phyloP scores from a whole-genome alignment of 2,329 filamentous ascomycete genomes.

The Colletotrichum musae region DNA sequence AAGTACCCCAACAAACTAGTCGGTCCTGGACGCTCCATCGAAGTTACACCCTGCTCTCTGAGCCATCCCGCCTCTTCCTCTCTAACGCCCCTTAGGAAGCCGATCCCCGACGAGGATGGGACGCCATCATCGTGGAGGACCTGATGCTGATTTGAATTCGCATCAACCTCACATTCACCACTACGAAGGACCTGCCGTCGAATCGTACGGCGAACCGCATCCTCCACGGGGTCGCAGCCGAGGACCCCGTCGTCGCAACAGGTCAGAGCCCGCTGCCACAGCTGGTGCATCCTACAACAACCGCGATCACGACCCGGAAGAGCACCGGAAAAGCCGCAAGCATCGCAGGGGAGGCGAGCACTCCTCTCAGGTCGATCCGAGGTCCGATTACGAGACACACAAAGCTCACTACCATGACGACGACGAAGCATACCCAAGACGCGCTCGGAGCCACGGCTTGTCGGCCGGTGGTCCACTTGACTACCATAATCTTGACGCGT shows the following conservation, averaged over 20 bases:
- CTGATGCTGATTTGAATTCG: too few species aligned
- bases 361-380: constrained; percentile 4
- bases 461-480: constrained; percentile 6
- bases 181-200: constrained; percentile 2
- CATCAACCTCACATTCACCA: too few species aligned
- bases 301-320: constrained; percentile 9
- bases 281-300: background rate
- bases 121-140: too few species aligned
- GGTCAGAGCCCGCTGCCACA: constrained; percentile 27
- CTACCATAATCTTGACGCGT: constrained; percentile 16
- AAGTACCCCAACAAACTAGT: too few species aligned
- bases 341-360: constrained; percentile 14
- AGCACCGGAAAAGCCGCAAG: constrained; percentile 13
- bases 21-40: too few species aligned
- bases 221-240: constrained; percentile 31
- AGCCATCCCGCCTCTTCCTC: too few species aligned
- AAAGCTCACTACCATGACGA: constrained; percentile 19
- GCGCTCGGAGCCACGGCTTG: constrained; percentile 26
- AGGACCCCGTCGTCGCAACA: constrained; percentile 31
- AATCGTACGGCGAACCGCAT: constrained; percentile 6
- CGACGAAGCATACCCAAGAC: background rate
- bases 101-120: too few species aligned
- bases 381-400: constrained; percentile 1
- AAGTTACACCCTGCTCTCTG: too few species aligned
- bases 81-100: too few species aligned